phyloP scores from a whole-genome alignment of 1,284 basidiomycete species.

The Wallemia ichthyophaga region DNA sequence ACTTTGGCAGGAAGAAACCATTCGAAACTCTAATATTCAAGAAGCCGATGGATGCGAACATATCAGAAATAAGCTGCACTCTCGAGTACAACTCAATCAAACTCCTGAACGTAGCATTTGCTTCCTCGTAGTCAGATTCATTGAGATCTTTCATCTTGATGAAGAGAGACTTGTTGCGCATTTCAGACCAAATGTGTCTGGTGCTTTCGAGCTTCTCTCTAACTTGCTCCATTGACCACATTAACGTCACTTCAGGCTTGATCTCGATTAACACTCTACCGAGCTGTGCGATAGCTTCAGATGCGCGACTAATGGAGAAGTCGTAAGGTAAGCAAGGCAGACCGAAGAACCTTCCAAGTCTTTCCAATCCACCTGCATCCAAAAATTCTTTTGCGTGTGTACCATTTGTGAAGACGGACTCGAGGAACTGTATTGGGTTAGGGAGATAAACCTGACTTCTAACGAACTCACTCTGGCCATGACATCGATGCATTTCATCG shows the following conservation, averaged over 20 bases:
- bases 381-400: constrained; percentile 75
- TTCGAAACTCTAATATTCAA: constrained; percentile 49
- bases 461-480: constrained; percentile 25
- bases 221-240: constrained; percentile 39
- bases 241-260: constrained; percentile 41
- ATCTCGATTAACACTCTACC: constrained; percentile 68
- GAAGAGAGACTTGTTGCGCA: constrained; percentile 15
- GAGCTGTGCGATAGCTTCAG: constrained; percentile 57
- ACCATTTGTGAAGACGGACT: constrained; percentile 69
- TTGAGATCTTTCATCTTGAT: constrained; percentile 11
- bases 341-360: constrained; percentile 42
- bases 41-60: constrained; percentile 58
- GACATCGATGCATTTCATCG: constrained; percentile 20
- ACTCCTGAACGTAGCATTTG: constrained; percentile 39
- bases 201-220: constrained; percentile 38
- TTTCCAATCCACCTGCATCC: constrained; percentile 39
- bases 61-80: constrained; percentile 55
- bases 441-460: neutral
- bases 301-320: constrained; percentile 49
- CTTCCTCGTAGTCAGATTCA: constrained; percentile 20
- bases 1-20: constrained; percentile 39
- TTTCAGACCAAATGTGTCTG: constrained; percentile 33
- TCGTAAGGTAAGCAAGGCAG: constrained; percentile 71
- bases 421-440: constrained; percentile 33
- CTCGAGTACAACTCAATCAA: constrained; percentile 51